These are phyloP conservation scores for Clonostachys sp. DNA, from an alignment of 2,329 filamentous ascomycete species.

Conservation along the genomic window DNA sequence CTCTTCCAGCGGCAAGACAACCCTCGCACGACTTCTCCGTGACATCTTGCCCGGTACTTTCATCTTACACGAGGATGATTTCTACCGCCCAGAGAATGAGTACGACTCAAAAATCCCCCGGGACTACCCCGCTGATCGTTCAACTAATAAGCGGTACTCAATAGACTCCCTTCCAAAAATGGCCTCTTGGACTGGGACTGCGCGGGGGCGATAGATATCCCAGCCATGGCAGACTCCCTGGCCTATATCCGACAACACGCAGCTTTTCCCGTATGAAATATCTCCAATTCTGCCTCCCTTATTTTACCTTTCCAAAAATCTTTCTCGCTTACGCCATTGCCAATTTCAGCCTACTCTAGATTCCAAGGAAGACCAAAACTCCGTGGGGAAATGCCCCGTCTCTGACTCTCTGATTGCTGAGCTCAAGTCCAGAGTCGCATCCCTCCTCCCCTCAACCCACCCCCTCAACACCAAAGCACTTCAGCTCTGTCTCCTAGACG, in stretches of 20 bases:
- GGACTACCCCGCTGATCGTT: not conserved
- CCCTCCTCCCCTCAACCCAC: conserved; percentile 38
- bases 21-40: conserved; percentile 77
- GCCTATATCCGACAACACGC: conserved; percentile 67
- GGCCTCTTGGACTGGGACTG: conserved; percentile 90
- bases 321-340: too few relatives aligned
- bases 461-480: conserved; percentile 23
- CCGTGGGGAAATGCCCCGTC: conserved; percentile 50
- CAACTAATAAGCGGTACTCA: not conserved
- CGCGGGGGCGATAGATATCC: conserved; percentile 69
- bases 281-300: conserved; percentile 8
- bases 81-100: conserved; percentile 78
- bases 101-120: conserved; percentile 28
- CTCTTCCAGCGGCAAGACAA: conserved; percentile 93
- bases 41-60: conserved; percentile 75
- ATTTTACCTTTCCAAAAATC: conserved; percentile 37
- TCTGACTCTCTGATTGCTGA: conserved; percentile 37
- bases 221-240: conserved; percentile 62
- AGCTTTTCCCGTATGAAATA: conserved; percentile 50
- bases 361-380: conserved; percentile 55
- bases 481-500: conserved; percentile 73
- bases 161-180: conserved; percentile 49
- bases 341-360: conserved; percentile 16
- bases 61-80: conserved; percentile 94
- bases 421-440: conserved; percentile 39